A percentile compares a stretch with the other conserved stretches of the same genome.
Evolutionary conservation across 768 basidiomycete species (phyloP).

Genomic region (Lentinula raphanica): DNA sequence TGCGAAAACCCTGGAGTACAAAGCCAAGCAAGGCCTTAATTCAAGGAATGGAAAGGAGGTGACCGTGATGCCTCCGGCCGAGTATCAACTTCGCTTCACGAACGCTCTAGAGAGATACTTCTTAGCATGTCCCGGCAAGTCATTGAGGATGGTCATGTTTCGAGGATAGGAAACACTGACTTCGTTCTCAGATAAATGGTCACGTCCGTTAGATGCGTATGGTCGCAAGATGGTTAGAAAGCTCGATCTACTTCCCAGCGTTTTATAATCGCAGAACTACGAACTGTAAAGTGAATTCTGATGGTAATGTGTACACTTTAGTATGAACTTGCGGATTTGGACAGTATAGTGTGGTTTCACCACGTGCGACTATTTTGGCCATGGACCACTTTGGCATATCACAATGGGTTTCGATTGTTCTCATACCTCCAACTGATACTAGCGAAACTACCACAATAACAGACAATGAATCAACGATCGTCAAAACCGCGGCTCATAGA

Average conservation of each 20-base stretch:
- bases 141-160: background rate
- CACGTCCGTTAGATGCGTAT: conserved; percentile 38
- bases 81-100: conserved; percentile 76
- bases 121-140: conserved; percentile 65
- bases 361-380: background rate
- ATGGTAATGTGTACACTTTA: background rate
- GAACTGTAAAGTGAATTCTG: background rate
- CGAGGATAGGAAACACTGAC: background rate
- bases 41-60: conserved; percentile 56
- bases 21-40: conserved; percentile 73
- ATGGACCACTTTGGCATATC: background rate
- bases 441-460: background rate
- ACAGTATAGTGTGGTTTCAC: background rate
- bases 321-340: background rate
- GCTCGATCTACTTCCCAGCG: conserved; percentile 35
- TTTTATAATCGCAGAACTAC: conserved; percentile 23
- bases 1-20: conserved; percentile 82
- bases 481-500: background rate
- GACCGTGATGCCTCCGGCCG: conserved; percentile 74
- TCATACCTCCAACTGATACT: too few relatives aligned
- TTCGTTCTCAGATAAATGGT: conserved; percentile 30
- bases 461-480: background rate
- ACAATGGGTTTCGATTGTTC: background rate
- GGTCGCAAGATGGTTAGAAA: conserved; percentile 34
- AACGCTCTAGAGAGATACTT: conserved; percentile 72